Percentiles rank a stretch among this genome's conserved stretches.
These are phyloP conservation scores for Penicillium goetzii DNA, from an alignment of 495 filamentous ascomycete genomes.

Conservation along the genomic window DNA sequence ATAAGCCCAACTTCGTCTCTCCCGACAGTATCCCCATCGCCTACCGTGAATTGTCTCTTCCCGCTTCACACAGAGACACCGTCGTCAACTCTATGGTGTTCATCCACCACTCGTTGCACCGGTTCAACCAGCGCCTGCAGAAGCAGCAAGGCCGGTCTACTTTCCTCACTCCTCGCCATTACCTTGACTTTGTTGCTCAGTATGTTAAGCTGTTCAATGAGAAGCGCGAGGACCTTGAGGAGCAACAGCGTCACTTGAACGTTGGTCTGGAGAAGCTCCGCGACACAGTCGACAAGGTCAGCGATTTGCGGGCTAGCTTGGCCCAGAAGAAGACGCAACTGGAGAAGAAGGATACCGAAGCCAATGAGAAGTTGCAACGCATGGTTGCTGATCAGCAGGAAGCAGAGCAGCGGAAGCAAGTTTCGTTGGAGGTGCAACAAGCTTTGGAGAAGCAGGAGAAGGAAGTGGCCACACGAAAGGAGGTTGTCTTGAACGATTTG, in stretches of 20 bases:
- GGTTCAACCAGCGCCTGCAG: constrained; percentile 83
- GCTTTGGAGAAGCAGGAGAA: constrained; percentile 88
- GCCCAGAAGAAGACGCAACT: constrained; percentile 92
- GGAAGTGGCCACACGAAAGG: constrained; percentile 79
- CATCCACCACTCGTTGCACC: constrained; percentile 90
- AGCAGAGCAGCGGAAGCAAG: constrained; percentile 86
- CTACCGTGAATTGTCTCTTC: constrained; percentile 81
- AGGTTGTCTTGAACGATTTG: constrained; percentile 85
- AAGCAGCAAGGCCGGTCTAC: constrained; percentile 91
- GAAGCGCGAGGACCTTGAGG: constrained; percentile 96
- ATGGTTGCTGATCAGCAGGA: constrained; percentile 98
- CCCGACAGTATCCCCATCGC: constrained; percentile 91
- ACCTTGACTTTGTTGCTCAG: constrained; percentile 96
- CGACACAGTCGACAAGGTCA: constrained; percentile 97
- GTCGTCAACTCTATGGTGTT: constrained; percentile 98
- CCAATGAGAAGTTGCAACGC: constrained; percentile 92
- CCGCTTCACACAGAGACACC: constrained; percentile 84
- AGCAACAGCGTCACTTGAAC: constrained; percentile 97
- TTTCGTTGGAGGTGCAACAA: constrained; percentile 83
- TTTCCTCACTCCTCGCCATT: constrained; percentile 94
- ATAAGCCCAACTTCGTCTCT: constrained; percentile 80
- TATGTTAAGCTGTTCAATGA: constrained; percentile 98
- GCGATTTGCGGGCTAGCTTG: constrained; percentile 84
- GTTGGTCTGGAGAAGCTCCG: constrained; percentile 97
- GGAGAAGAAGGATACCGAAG: constrained; percentile 90